These are phyloP conservation scores for Fusarium sp. DNA, from an alignment of 2,329 filamentous ascomycete species.

Conservation along the genomic window DNA sequence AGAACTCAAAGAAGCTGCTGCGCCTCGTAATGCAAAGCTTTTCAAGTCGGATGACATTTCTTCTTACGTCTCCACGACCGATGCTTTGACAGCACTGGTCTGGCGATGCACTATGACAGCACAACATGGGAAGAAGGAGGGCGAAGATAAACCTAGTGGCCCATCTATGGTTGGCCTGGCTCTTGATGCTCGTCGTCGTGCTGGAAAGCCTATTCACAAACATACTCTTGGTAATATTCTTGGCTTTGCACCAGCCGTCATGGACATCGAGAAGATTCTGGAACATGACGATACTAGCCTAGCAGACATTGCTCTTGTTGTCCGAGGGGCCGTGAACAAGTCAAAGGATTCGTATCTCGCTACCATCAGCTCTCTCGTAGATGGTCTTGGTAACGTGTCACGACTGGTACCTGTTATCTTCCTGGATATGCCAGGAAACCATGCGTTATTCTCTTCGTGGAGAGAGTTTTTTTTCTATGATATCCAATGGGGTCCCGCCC, in stretches of 20 bases:
- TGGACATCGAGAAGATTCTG: slow-evolving; percentile 5
- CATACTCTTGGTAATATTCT: slow-evolving; percentile 7
- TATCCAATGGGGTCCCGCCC: slow-evolving; percentile 3
- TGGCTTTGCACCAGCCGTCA: not conserved
- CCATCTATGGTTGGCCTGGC: slow-evolving; percentile 7
- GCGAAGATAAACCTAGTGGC: not conserved
- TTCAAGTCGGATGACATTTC: not conserved
- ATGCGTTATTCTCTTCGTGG: slow-evolving; percentile 7
- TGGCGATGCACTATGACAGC: slow-evolving; percentile 15
- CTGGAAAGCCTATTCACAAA: slow-evolving; percentile 2
- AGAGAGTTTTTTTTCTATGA: slow-evolving; percentile 17
- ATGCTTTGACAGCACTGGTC: slow-evolving; percentile 9
- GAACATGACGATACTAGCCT: not conserved
- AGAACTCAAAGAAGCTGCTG: not conserved
- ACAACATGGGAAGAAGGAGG: not conserved
- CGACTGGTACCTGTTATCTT: not conserved
- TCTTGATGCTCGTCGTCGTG: slow-evolving; percentile 6
- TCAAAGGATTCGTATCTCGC: not conserved
- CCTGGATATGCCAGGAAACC: slow-evolving; percentile 9
- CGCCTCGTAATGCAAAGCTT: not conserved
- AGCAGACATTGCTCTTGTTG: slow-evolving; percentile 1
- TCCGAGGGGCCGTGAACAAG: slow-evolving; percentile 6
- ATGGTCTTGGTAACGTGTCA: not conserved
- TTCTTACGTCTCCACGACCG: slow-evolving; percentile 3
- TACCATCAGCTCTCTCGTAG: not conserved